These are phyloP conservation scores for Acanthamoeba castellanii DNA, from an alignment of 208 protist species.

Conservation along the genomic window DNA sequence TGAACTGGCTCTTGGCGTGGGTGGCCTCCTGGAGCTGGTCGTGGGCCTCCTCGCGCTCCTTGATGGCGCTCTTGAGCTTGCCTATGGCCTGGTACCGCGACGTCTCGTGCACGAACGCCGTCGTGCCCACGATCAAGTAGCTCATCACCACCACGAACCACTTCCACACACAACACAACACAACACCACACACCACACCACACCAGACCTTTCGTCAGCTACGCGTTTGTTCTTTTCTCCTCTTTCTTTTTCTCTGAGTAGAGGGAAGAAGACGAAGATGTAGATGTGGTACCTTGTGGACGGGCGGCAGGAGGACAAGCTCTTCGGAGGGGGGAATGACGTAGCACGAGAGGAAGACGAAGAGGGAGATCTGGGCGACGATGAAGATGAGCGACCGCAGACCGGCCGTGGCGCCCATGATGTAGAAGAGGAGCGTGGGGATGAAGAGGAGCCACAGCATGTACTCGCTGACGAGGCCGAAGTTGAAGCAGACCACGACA, in stretches of 20 bases:
- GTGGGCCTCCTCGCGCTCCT: conserved; percentile 58
- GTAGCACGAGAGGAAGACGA: conserved; percentile 33
- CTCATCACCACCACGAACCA: conserved; percentile 38
- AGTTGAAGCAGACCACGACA: conserved; percentile 43
- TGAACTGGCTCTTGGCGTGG: conserved; percentile 59
- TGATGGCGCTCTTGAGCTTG: conserved; percentile 3
- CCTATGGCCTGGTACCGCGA: not conserved
- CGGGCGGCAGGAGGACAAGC: not conserved
- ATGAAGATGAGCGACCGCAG: conserved; percentile 56
- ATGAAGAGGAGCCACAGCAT: conserved; percentile 44
- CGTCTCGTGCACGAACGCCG: conserved; percentile 56
- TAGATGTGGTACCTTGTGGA: not conserved
- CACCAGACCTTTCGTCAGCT: not conserved
- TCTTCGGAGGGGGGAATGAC: not conserved
- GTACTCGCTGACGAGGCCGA: conserved; percentile 57
- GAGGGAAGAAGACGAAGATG: not conserved
- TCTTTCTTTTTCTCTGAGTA: no score
- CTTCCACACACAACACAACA: not conserved
- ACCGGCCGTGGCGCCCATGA: conserved; percentile 27
- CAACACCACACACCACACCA: not conserved
- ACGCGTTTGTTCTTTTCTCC: no score
- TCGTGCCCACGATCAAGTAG: conserved; percentile 36
- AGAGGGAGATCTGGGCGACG: conserved; percentile 1
- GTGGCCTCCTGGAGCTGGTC: conserved; percentile 25
- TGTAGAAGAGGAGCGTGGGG: conserved; percentile 53